Base-by-base conservation (phyloP, 1,284 basidiomycete genomes). In the Apiotrichum veenhuisii region DNA sequence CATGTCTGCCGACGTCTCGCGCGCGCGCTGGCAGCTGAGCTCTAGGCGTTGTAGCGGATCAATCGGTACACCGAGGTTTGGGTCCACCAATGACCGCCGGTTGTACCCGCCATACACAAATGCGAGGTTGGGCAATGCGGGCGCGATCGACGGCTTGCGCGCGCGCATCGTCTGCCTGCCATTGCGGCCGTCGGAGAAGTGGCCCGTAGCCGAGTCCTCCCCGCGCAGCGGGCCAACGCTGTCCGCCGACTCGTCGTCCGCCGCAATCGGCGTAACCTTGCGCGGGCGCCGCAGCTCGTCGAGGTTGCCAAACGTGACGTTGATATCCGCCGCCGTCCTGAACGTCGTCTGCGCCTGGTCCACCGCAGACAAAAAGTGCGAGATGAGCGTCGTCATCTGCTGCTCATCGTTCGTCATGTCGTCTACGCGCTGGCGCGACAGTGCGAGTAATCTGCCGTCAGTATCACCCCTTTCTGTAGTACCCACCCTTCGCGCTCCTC, bases 21-120 rank as follows among this genome's bases (percentile, higher is more conserved):
- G 38, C 2, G 59, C 63, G 38, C 59, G 55, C 2, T 59, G 52
- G 34, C 66, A 50, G 17, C 61, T 55, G 5, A 65, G 53, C 50
- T 70, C 62, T 12, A 63, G 52, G n/a, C 64, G 65, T 1, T 51
- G 55, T 36, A 71, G 56, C 0, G 71, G 69, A 52, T 72, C 63
- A 3, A 72, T 63, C 2, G 58, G 34, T 0, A 47, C 48, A 8
- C 54, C 62, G 10, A 67, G 63, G 9, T 43, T 59, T 0, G 69
- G 67, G 54, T 67, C 67, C 20, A 73, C 53, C 7, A 63, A 64
- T 0, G 64, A 68, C 12, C 71, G 57, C 18, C 64, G 49, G 5
- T 68, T 65, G 55, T 64, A 67, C 12, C 66, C 65, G 10, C 62
- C 61, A 20, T 67, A 40, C 4, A 59, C 55, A 5, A 54, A 50